These are phyloP conservation scores for Pulveroboletus sp. DNA, from an alignment of 768 basidiomycete species.

Conservation along the genomic window DNA sequence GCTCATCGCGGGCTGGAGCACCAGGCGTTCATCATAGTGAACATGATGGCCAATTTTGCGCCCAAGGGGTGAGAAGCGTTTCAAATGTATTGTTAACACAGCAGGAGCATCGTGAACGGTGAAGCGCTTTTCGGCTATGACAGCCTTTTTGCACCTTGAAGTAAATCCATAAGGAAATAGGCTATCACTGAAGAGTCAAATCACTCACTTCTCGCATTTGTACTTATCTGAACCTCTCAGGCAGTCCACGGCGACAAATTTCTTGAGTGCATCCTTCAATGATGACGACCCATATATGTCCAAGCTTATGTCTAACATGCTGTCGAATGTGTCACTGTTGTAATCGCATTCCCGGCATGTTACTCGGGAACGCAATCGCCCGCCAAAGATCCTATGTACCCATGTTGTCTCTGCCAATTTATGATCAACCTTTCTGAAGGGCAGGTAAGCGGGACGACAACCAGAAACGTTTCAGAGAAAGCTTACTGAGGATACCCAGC, in stretches of 20 bases:
- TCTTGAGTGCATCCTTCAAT: conserved; percentile 70
- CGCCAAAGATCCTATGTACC: conserved; percentile 94
- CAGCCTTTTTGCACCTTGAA: conserved; percentile 84
- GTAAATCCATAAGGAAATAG: conserved; percentile 6
- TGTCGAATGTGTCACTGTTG: conserved; percentile 96
- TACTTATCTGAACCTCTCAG: conserved; percentile 94
- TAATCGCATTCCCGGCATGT: conserved; percentile 77
- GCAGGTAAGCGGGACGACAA: conserved; percentile 11
- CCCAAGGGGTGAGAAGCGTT: conserved; percentile 90
- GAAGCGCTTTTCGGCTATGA: conserved; percentile 88
- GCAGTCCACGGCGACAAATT: conserved; percentile 79
- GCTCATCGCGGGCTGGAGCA: conserved; percentile 80
- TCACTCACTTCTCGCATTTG: conserved; percentile 94
- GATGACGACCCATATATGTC: conserved; percentile 70
- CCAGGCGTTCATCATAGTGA: conserved; percentile 73
- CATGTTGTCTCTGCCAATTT: conserved; percentile 83
- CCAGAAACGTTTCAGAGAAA: neutral
- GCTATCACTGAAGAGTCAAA: neutral
- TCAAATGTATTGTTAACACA: conserved; percentile 89
- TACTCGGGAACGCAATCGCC: conserved; percentile 87
- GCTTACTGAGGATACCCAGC: conserved; percentile 69
- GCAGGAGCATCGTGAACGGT: conserved; percentile 84
- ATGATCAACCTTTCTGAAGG: conserved; percentile 61
- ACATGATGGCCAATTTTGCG: conserved; percentile 79
- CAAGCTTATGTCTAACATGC: conserved; percentile 89